Percentiles rank a stretch among this genome's conserved stretches.
These are phyloP conservation scores for Pseudonitzschia multistriata DNA, from an alignment of 108 stramenopile species.

Conservation along the genomic window DNA sequence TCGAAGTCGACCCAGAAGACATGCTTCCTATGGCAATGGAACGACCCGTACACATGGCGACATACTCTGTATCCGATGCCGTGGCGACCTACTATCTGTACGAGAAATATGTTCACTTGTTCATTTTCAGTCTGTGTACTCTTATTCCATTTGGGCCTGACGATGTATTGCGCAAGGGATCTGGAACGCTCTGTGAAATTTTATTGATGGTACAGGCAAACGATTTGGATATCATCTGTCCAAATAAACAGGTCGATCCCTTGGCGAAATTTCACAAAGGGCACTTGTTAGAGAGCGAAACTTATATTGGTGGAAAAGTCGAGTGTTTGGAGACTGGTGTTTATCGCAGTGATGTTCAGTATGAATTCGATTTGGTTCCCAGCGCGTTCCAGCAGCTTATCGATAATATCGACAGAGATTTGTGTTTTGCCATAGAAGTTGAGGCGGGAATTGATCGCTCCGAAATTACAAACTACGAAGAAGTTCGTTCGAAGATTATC, in stretches of 20 bases:
- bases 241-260: conserved; percentile 96
- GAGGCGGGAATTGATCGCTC: conserved; percentile 89
- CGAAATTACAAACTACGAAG: conserved; percentile 94
- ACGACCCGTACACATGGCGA: conserved; percentile 94
- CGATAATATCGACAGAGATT: conserved; percentile 95
- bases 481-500: conserved; percentile 87
- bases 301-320: conserved; percentile 99
- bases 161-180: conserved; percentile 96
- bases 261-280: conserved; percentile 89
- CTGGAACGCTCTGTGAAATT: conserved; percentile 96
- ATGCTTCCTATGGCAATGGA: conserved; percentile 95
- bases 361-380: conserved; percentile 92
- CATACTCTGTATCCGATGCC: conserved; percentile 98
- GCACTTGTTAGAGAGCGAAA: conserved; percentile 95
- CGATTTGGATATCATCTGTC: conserved; percentile 90
- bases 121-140: conserved; percentile 98
- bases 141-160: conserved; percentile 99
- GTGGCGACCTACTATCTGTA: conserved; percentile 99
- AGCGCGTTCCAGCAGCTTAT: conserved; percentile 93
- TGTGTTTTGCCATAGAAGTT: conserved; percentile 95
- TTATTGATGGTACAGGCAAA: conserved; percentile 97
- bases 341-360: conserved; percentile 94
- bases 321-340: conserved; percentile 99
- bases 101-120: conserved; percentile 96
- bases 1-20: conserved; percentile 99